These are phyloP conservation scores for Annulohypoxylon stygium DNA, from an alignment of 495 filamentous ascomycete species.

Conservation along the genomic window DNA sequence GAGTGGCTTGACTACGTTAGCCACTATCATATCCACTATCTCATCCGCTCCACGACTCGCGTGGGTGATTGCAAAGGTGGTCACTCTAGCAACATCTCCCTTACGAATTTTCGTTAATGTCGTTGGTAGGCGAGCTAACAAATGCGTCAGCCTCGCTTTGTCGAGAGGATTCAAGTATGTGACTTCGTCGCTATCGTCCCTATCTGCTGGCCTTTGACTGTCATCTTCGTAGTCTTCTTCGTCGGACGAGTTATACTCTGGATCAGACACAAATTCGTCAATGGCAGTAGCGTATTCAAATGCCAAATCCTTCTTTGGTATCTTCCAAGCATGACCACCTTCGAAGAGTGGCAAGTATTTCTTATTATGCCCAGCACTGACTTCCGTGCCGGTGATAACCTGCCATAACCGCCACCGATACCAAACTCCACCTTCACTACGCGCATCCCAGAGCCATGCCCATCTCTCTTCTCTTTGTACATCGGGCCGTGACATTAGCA, in stretches of 20 bases:
- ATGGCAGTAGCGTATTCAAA: constrained; percentile 82
- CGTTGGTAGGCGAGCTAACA: constrained; percentile 84
- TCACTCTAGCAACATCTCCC: constrained; percentile 88
- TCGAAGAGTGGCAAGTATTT: constrained; percentile 75
- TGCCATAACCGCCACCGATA: constrained; percentile 95
- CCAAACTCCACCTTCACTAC: constrained; percentile 82
- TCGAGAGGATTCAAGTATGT: constrained; percentile 86
- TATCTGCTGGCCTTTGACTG: constrained; percentile 68
- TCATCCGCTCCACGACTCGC: constrained; percentile 83
- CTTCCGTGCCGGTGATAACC: constrained; percentile 71
- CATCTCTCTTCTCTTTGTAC: constrained; percentile 89
- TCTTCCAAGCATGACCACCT: constrained; percentile 75
- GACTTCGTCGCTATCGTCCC: constrained; percentile 71
- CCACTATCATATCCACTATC: constrained; percentile 86
- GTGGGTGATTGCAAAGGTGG: constrained; percentile 90
- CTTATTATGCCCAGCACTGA: constrained; percentile 50
- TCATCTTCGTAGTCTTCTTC: constrained; percentile 88
- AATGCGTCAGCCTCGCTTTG: constrained; percentile 83
- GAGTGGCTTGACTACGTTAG: constrained; percentile 81
- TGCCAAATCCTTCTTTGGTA: constrained; percentile 73
- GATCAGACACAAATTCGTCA: constrained; percentile 82
- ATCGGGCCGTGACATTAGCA: constrained; percentile 85
- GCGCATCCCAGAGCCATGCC: constrained; percentile 93
- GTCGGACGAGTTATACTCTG: constrained; percentile 88
- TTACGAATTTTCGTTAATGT: constrained; percentile 79